phyloP scores from a whole-genome alignment of 345 rosid genomes.

The Lepidium africanum region DNA sequence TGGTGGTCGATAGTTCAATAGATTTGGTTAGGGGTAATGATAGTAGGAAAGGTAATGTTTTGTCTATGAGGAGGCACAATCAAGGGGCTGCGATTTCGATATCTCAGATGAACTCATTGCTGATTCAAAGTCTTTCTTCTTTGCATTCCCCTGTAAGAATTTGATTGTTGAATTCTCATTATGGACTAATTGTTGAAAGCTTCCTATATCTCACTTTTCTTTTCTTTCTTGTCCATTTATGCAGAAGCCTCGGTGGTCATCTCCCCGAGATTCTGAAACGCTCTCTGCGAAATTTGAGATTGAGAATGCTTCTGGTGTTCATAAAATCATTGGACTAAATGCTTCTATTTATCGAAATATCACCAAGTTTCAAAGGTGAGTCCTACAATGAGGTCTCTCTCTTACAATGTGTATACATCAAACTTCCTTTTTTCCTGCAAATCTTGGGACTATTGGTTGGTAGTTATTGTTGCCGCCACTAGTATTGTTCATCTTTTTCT shows the following conservation, averaged over 20 bases:
- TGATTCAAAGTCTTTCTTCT: conserved; percentile 37
- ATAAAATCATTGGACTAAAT: conserved; percentile 30
- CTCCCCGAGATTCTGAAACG: conserved; percentile 55
- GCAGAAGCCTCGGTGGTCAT: conserved; percentile 51
- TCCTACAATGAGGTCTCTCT: not conserved
- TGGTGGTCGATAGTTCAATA: conserved; percentile 1
- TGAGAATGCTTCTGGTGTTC: conserved; percentile 41
- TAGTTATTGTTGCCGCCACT: not conserved
- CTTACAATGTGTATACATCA: no score
- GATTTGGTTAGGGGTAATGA: conserved; percentile 14
- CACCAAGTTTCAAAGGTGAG: conserved; percentile 62
- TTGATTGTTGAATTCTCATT: not conserved
- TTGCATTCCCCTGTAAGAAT: conserved; percentile 44
- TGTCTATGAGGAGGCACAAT: not conserved
- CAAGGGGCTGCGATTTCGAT: conserved; percentile 28
- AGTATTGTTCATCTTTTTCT: not conserved
- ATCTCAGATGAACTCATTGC: conserved; percentile 51
- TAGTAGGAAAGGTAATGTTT: conserved; percentile 13
- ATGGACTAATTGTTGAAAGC: not conserved
- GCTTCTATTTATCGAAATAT: conserved; percentile 54
- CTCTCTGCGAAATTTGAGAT: conserved; percentile 48
- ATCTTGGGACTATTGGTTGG: not conserved
- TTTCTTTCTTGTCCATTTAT: conserved; percentile 6
- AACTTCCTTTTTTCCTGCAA: not conserved
- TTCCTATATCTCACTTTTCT: not conserved